Percentiles rank a stretch among this genome's conserved stretches.
Conservation (phyloP, 495 filamentous ascomycete genomes). For the Aspergillus taichungensis region DNA sequence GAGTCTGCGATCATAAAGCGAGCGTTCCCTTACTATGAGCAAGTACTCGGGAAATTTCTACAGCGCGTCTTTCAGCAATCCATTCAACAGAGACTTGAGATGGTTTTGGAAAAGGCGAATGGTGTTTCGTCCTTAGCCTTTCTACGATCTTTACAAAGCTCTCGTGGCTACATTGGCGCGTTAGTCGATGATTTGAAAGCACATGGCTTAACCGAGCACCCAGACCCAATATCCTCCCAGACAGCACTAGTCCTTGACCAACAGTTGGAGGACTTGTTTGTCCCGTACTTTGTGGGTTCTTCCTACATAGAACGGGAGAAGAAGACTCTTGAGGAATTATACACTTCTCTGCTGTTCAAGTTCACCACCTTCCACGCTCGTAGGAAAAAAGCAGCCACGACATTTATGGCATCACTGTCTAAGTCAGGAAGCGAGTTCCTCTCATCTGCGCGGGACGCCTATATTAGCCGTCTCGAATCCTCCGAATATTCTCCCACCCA, state of each 20-base stretch:
- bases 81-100: slow-evolving; percentile 88
- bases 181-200: slow-evolving; percentile 88
- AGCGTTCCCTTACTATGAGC: slow-evolving; percentile 93
- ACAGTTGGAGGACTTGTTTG: slow-evolving; percentile 92
- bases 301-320: slow-evolving; percentile 95
- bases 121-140: slow-evolving; percentile 87
- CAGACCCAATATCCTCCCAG: slow-evolving; percentile 80
- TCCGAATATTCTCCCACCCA: slow-evolving; percentile 77
- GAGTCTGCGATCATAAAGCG: slow-evolving; percentile 92
- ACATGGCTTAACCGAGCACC: slow-evolving; percentile 91
- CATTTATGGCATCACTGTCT: slow-evolving; percentile 83
- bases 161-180: slow-evolving; percentile 72
- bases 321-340: slow-evolving; percentile 81
- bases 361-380: slow-evolving; percentile 88
- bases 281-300: slow-evolving; percentile 88
- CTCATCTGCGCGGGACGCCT: slow-evolving; percentile 66
- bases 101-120: slow-evolving; percentile 91
- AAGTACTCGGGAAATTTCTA: slow-evolving; percentile 82
- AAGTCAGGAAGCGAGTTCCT: slow-evolving; percentile 77
- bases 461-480: slow-evolving; percentile 75
- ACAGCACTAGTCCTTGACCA: slow-evolving; percentile 83
- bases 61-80: slow-evolving; percentile 97
- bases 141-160: slow-evolving; percentile 81
- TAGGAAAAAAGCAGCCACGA: slow-evolving; percentile 74
- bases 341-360: slow-evolving; percentile 87